Conservation (phyloP, 768 basidiomycete genomes). For the Russula olivacea region DNA sequence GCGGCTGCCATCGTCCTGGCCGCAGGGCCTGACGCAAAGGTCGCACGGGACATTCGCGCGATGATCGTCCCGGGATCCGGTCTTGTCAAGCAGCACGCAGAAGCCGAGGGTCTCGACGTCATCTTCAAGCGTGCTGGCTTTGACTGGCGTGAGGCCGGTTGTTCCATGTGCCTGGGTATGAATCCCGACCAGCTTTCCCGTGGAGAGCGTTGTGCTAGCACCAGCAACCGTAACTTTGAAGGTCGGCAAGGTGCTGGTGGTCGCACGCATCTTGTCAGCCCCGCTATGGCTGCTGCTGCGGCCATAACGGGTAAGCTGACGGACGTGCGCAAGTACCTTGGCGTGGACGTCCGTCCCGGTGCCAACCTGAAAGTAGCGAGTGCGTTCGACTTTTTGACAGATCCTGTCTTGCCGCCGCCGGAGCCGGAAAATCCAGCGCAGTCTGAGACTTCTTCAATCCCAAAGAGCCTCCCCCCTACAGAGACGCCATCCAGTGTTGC, state of each 20-base stretch:
- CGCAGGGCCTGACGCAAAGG: constrained; percentile 45
- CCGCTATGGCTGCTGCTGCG: constrained; percentile 65
- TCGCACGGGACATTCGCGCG: constrained; percentile 48
- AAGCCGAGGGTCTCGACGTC: constrained; percentile 56
- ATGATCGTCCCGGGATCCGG: constrained; percentile 68
- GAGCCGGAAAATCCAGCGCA: constrained; percentile 30
- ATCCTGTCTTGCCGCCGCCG: constrained; percentile 42
- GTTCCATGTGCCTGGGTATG: constrained; percentile 70
- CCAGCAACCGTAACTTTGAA: constrained; percentile 64
- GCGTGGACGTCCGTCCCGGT: constrained; percentile 29
- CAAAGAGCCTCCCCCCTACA: constrained; percentile 28
- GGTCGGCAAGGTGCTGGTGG: constrained; percentile 58
- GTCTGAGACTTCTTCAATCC: constrained; percentile 26
- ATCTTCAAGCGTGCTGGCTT: constrained; percentile 62
- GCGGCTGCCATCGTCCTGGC: constrained; percentile 52
- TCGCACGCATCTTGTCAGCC: constrained; percentile 55
- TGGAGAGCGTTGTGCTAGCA: constrained; percentile 53
- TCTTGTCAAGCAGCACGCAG: constrained; percentile 58
- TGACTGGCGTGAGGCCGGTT: constrained; percentile 65
- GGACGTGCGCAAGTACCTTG: constrained; percentile 51
- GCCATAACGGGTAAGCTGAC: constrained; percentile 54
- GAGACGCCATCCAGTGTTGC: constrained; percentile 32
- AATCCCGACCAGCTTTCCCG: constrained; percentile 61
- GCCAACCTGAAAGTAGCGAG: constrained; percentile 63
- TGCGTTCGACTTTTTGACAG: constrained; percentile 72